Base-by-base conservation (phyloP, 257 asterid species). In the Plantago ovata region DNA sequence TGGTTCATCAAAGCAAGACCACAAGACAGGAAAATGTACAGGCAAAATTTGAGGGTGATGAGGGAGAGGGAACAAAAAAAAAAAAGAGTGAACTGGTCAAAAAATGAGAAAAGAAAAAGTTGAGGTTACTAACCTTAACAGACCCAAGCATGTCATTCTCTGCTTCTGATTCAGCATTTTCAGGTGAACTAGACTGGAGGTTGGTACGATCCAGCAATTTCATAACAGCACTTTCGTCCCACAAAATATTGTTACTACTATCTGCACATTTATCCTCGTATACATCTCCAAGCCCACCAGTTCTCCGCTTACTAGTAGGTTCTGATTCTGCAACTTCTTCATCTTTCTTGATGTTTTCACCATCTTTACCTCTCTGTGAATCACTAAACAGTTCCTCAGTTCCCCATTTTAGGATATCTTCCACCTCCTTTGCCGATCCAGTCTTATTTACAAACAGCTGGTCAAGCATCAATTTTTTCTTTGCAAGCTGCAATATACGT, bases 401-500 rank as follows among this genome's bases (percentile, higher is more conserved):
- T 54, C 99, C 99, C 99, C 99, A 93, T 67, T 84, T 84, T 39
- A 93, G 75, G 39, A 93, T 93, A 65, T 93, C 97, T 60, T 89
- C 97, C 75, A 93, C 89, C 79, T 93, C 97, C 80, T 93, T 89
- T 63, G 74, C 97, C 1, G 97, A 86, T 42, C 95, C 99, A 64
- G 95, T 84, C 77, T 93, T 93, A 75, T 83, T 86, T 59, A 89
- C 96, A 62, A 93, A 93, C 58, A 93, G 95, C 65, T 89, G 99
- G 63, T 93, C 99, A 40, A 93, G 96, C 99, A 93, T 93, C 76
- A 93, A 70, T 66, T 93, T 93, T 73, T 84, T 93, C 88, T 86
- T 89, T 10, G 99, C 99, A 61, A 93, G 95, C 84, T 93, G 99
- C 75, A 93, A 79, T 61, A 93, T 93, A 48, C 99, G 96, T 74